Percentiles rank a stretch among this genome's conserved stretches.
phyloP scores from a whole-genome alignment of 257 asterid genomes.

The Solanum chiquidenum region DNA sequence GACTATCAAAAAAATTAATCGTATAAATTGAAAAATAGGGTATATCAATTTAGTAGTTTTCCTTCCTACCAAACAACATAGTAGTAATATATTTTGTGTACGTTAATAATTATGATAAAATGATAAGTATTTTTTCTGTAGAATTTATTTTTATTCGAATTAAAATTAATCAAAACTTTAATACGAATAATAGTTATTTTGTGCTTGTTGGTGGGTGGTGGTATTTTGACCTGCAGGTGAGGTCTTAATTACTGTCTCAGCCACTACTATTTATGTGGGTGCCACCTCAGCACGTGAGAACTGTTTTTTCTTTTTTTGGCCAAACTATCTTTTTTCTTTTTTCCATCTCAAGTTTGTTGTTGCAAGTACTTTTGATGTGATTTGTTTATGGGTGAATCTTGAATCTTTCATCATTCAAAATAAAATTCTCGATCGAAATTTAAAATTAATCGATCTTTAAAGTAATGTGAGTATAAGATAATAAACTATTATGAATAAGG shows the following conservation, averaged over 20 bases:
- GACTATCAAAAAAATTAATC: too few species aligned
- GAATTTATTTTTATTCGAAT: too few species aligned
- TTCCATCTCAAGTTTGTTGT: background rate
- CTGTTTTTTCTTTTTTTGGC: background rate
- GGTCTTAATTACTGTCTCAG: conserved; percentile 11
- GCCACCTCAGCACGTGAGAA: conserved; percentile 21
- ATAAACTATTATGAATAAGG: too few species aligned
- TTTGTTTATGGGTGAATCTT: background rate
- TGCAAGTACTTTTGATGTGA: background rate
- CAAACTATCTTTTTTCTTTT: background rate
- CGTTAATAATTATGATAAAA: background rate
- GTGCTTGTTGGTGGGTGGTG: background rate
- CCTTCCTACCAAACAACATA: background rate
- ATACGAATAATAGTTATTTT: background rate
- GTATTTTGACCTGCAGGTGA: conserved; percentile 10
- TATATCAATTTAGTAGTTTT: background rate
- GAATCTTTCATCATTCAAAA: background rate
- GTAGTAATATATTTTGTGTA: background rate
- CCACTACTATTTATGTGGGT: conserved; percentile 5
- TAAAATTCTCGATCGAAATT: too few species aligned
- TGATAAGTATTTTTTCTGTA: background rate
- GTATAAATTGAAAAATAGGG: background rate
- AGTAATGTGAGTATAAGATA: too few species aligned
- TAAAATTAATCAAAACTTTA: too few species aligned
- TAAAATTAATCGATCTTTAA: too few species aligned